Evolutionary conservation across 2,329 filamentous ascomycete species (phyloP).

Genomic region (Epichloe sibirici): DNA sequence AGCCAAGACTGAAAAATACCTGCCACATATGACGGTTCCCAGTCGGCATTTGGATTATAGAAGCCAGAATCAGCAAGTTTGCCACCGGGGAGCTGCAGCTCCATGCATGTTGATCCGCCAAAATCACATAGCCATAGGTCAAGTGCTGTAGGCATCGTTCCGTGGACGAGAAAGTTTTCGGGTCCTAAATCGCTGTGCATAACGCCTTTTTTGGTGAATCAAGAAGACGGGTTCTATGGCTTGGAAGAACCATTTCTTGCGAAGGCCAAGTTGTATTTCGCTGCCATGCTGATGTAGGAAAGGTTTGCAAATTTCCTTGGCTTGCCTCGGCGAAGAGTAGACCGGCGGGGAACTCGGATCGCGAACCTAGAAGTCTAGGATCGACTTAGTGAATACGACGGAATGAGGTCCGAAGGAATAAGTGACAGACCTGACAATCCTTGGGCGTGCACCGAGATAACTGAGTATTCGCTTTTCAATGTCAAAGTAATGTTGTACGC

Average conservation of each 20-base stretch:
- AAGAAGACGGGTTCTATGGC: constrained; percentile 17
- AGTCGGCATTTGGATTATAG: constrained; percentile 7
- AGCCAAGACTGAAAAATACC: constrained; percentile 12
- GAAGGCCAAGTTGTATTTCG: constrained; percentile 1
- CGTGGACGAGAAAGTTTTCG: constrained; percentile 20
- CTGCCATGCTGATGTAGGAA: constrained; percentile 7
- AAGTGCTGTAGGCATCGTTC: constrained; percentile 4
- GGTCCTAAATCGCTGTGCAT: constrained; percentile 22
- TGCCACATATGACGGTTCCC: constrained; percentile 1
- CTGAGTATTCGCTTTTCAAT: no score
- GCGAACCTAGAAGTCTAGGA: neutral
- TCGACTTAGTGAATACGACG: neutral
- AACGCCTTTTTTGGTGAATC: constrained; percentile 12
- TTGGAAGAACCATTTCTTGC: constrained; percentile 15
- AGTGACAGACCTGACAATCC: no score
- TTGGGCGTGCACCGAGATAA: no score
- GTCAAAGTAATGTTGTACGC: no score
- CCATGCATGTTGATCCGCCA: constrained; percentile 18
- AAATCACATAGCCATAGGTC: constrained; percentile 23
- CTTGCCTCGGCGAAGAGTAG: constrained; percentile 10
- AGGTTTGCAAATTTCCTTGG: constrained; percentile 9
- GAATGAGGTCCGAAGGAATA: no score
- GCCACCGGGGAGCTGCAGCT: constrained; percentile 11
- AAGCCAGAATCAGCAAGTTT: constrained; percentile 10
- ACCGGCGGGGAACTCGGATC: constrained; percentile 1